Base-by-base conservation (phyloP, 371 early-diverging fungal genomes). In the Lichtheimia corymbifera region DNA sequence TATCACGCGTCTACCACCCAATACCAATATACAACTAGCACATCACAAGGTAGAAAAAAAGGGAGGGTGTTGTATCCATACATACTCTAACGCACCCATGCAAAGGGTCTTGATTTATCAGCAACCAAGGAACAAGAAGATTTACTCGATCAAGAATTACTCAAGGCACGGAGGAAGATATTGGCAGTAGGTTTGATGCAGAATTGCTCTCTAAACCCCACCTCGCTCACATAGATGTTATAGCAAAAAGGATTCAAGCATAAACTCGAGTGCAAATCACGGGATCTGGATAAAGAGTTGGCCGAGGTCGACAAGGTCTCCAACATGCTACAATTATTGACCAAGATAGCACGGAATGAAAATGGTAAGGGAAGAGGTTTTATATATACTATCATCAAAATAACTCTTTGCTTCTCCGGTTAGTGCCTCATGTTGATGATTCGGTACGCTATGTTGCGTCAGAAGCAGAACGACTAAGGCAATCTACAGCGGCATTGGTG, bases 201-300 rank as follows among this genome's bases (percentile, higher is more conserved):
- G 6, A 12, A 4, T 55, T 50, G 55, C 25, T 24, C 50, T 17
- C 30, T n/a, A 17, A 17, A 25, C 5, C 17, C 1, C 3, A 3
- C 3, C 2, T n/a, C 18, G 5, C 51, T 14, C 11, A 11, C 9
- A 11, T 11, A 7, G 17, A n/a, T 18, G n/a, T 6, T 49, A 50
- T 50, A 63, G 64, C 64, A 63, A 56, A 63, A 63, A 25, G 53
- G 52, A 58, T 35, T 63, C 7, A 41, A 49, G 3, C 44, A 53
- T 40, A 44, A 44, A 13, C 40, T 61, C 7, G 30, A 53, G 27
- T 40, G 44, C 14, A 61, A 61, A 47, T 6, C 53, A 40, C 24
- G n/a, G 14, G 9, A 44, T 15, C 17, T 61, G 44, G 45, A 61
- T n/a, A 35, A 49, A 11, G 61, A 61, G 3, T 40, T 30, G 24